Base-by-base conservation (phyloP, 2,329 filamentous ascomycete species). In the Cercospora sesami region DNA sequence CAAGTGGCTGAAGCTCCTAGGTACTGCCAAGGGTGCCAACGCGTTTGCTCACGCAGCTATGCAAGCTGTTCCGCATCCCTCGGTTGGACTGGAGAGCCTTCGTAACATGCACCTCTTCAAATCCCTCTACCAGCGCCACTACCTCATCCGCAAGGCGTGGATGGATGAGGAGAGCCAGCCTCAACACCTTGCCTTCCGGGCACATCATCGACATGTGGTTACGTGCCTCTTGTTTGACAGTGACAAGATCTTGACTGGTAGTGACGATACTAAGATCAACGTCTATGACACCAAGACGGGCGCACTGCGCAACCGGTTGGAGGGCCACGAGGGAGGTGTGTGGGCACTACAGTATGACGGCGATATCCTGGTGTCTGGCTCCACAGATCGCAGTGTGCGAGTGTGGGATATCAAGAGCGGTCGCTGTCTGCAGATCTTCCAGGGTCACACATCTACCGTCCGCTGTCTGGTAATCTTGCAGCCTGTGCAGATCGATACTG, bases 371-470 rank as follows among this genome's bases (percentile, higher is more conserved):
- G 95, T 99, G 2, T 99, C 95, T 16, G 95, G 95, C 2, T 97
- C 94, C 6, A 99, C 95, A 0, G 95, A 99, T 80, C 87, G 95
- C 58, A 96, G 95, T 10, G 95, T 99, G n/a, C 89, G 95, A n/a
- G 94, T 99, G 0, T 99, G 95, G 95, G 94, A 99, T 78, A 97
- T 99, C 71, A 93, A 96, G 76, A 91, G 91, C 74, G 95, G 94
- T 0, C 87, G 91, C 57, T 97, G 94, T 79, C 94, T 94, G 10
- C 95, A 99, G 78, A 90, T 97, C 0, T 99, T 99, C 78, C 94
- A 97, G 77, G 96, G 95, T 0, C 95, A 99, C 78, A 99, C 95
- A 9, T 98, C 94, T 51, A 99, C 95, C 14, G 95, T 99, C 3
- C 90, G 95, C 71, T 99, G 95, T 77, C 83, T 99, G 69, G 94